These are phyloP conservation scores for Carex sylvatica DNA, from an alignment of 202 grass and related monocot species.

Conservation along the genomic window DNA sequence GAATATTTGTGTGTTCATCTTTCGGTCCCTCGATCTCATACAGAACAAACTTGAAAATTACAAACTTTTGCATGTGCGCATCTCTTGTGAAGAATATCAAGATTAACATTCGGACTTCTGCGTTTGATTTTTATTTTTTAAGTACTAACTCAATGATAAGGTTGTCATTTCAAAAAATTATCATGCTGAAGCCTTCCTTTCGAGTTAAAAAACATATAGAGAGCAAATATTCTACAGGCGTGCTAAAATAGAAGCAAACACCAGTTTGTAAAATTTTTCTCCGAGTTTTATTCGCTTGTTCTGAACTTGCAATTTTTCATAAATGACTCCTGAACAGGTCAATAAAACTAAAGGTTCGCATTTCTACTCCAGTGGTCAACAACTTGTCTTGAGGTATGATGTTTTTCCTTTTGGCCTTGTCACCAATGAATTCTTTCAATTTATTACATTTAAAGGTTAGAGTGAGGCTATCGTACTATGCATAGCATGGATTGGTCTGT, in stretches of 20 bases:
- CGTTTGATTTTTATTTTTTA: neutral
- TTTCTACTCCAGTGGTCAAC: slow-evolving; percentile 49
- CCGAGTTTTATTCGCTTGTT: slow-evolving; percentile 18
- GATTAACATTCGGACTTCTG: neutral
- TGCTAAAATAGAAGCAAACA: neutral
- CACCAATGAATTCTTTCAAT: slow-evolving; percentile 15
- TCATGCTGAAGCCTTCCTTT: neutral
- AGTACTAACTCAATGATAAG: neutral
- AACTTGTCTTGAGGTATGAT: slow-evolving; percentile 63
- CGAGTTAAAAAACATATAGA: neutral
- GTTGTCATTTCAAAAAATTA: neutral
- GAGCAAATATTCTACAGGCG: neutral
- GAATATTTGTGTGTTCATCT: neutral
- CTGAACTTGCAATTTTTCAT: neutral
- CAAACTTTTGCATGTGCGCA: neutral
- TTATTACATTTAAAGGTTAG: slow-evolving; percentile 8
- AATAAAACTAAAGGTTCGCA: slow-evolving; percentile 45
- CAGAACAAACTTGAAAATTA: neutral
- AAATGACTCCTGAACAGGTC: slow-evolving; percentile 39
- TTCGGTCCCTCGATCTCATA: neutral
- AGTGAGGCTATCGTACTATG: too few relatives aligned
- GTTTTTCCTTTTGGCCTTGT: slow-evolving; percentile 14
- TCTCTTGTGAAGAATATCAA: neutral
- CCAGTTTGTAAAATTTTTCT: neutral
- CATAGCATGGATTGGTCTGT: too few relatives aligned